These are phyloP conservation scores for Umbilicus rupestris DNA, from an alignment of 164 flowering plant species.

Conservation along the genomic window DNA sequence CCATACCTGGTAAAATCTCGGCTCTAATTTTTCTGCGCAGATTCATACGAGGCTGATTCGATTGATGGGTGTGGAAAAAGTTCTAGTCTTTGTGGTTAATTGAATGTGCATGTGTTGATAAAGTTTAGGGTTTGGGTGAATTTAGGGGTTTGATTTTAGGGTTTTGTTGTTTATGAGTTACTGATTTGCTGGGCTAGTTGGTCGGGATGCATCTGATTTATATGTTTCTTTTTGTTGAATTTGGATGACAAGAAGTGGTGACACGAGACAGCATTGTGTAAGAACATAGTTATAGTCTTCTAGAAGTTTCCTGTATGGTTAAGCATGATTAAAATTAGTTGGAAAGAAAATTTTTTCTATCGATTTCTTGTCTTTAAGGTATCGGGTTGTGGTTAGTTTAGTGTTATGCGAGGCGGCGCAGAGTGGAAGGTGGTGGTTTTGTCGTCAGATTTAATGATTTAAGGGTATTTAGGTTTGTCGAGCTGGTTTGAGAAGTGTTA, in stretches of 20 bases:
- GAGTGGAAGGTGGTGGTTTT: background rate
- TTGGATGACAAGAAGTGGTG: background rate
- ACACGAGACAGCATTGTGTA: too few species aligned
- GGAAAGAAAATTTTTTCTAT: background rate
- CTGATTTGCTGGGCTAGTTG: background rate
- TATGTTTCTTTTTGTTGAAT: background rate
- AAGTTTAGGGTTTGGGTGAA: background rate
- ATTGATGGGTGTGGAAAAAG: too few species aligned
- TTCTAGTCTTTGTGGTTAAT: background rate
- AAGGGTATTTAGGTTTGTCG: background rate
- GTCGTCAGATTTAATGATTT: background rate
- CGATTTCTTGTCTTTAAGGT: background rate
- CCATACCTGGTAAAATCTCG: constrained; percentile 56
- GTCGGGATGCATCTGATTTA: background rate
- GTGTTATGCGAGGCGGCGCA: background rate
- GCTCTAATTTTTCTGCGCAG: too few species aligned
- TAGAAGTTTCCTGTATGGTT: too few species aligned
- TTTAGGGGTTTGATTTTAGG: background rate
- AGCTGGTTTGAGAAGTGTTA: background rate
- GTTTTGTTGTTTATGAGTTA: background rate
- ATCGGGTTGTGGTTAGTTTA: background rate
- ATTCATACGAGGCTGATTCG: too few species aligned
- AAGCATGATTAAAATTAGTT: background rate
- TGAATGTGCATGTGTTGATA: background rate
- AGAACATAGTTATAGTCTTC: too few species aligned